These are phyloP conservation scores for Trichocomaceae sp. DNA, from an alignment of 2,329 filamentous ascomycete genomes.

Conservation along the genomic window DNA sequence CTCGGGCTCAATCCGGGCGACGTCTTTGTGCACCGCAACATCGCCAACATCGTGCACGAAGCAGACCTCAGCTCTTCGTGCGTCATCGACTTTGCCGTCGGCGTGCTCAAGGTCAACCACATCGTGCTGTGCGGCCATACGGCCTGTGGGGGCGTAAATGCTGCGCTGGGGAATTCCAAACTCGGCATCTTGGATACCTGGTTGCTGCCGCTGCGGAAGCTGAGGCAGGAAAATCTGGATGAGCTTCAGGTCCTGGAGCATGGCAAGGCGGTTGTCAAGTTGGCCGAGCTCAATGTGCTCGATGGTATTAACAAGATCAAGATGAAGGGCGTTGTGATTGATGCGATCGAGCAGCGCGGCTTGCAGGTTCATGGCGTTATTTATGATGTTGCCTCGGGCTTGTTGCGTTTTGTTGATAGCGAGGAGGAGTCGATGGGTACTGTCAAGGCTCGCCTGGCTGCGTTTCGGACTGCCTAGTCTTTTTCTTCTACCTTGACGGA, in stretches of 20 bases:
- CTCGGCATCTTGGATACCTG: slow-evolving; percentile 57
- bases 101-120: slow-evolving; percentile 60
- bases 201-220: slow-evolving; percentile 51
- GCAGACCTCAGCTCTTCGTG: slow-evolving; percentile 68
- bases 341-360: slow-evolving; percentile 63
- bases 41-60: slow-evolving; percentile 72
- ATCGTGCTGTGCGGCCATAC: slow-evolving; percentile 58
- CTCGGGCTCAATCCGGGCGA: slow-evolving; percentile 73
- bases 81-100: slow-evolving; percentile 74
- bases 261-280: slow-evolving; percentile 49
- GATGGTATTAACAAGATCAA: slow-evolving; percentile 61
- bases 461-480: slow-evolving; percentile 30
- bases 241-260: slow-evolving; percentile 43
- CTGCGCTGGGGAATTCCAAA: slow-evolving; percentile 50
- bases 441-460: slow-evolving; percentile 32
- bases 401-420: slow-evolving; percentile 47
- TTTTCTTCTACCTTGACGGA: not conserved
- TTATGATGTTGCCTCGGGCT: slow-evolving; percentile 59
- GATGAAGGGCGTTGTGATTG: slow-evolving; percentile 61
- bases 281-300: slow-evolving; percentile 73
- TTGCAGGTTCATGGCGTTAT: slow-evolving; percentile 71
- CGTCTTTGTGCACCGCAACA: slow-evolving; percentile 85
- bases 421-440: slow-evolving; percentile 36
- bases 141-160: slow-evolving; percentile 53
- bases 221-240: slow-evolving; percentile 49